Base-by-base conservation (phyloP, 352 stramenopile genomes). In the Lagenidium giganteum region DNA sequence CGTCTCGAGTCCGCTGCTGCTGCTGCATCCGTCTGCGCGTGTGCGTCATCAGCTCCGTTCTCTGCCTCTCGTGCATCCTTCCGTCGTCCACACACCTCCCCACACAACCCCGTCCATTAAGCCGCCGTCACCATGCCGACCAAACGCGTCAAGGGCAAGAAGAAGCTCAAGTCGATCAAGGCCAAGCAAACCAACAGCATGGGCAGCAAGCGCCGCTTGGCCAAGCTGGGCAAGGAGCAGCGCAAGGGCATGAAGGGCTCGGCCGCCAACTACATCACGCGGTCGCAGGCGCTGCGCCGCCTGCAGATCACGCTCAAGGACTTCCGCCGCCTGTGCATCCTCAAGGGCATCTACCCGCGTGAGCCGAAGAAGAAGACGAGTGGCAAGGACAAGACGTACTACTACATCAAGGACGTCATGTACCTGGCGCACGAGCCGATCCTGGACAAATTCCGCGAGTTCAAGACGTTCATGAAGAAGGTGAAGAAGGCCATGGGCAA, bases 391-490 rank as follows among this genome's bases (percentile, higher is more conserved):
- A 98, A 98, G 77, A 96, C 95, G 24, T 99, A 99, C 66, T 99
- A 99, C 71, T 97, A 99, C 70, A 80, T 99, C 42, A 99, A 99
- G 70, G 97, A 99, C 69, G 85, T 99, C 35, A 87, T 88, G 67
- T 98, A 96, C 51, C 68, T 99, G 46, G 80, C 92, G 2, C 95
- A 99, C 63, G 97, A 99, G 61, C 97, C 97, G 0, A 71, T 99
- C 20, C 71, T 99, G 9, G 67, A 99, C 8, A 98, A 98, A 61
- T 99, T 99, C 67, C 83, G 96, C 37, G 89, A 98, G 14, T 98
- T 89, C 53, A 97, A 98, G 58, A 87, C 91, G 1, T 99, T 98
- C 67, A 98, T 99, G 95, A 98, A 98, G 68, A 99, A 99, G 55
- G 60, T 93, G 17, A 90, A 76, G 56, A 87, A 87, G 34, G 70